Evolutionary conservation across 805 yeast genomes (phyloP), one percentile per base, ranked within the genome.

Genomic region (Diddensiella transvaalensis): DNA sequence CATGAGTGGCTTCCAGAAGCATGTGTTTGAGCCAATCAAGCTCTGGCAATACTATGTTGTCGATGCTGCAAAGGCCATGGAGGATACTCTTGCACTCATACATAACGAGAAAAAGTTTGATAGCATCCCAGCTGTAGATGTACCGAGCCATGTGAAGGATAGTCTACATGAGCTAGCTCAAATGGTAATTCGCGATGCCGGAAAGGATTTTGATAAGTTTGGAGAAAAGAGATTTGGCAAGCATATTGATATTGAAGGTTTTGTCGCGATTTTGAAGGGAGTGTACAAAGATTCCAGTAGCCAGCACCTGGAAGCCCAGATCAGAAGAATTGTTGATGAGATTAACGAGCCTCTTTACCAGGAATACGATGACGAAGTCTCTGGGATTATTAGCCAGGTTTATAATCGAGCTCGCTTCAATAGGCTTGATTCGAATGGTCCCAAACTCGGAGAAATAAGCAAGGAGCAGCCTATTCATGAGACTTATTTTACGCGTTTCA

Each of bases 31-130:
- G 22, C 71, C 75, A 3, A 67, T 87, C 47, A 77, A 81, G 52
- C 71, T 91, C 47, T 91, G 99, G 99, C 89, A 91, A 65, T 91
- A 68, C 64, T 93, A 90, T 63, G 90, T 83, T 3, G 71, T 89
- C 30, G 76, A 88, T 62, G 82, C 79, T 37, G 54, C 60, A 3
- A 58, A 57, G 2, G 72, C 75, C 8, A 57, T 81, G 13, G 58
- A 60, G 0, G 66, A 67, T 3, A 63, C 50, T 5, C 21, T 33
- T 36, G 61, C 53, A 15, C 19, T 56, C 4, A 45, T 50, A n/a
- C 22, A 50, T 4, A 48, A 52, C 40, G 26, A 36, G 10, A 42
- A 39, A 6, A 23, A 33, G 17, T 58, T 64, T 22, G 50, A 52
- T 13, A 66, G 78, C 8, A 64, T 71, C 0, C 68, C 82, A 10